Conservation (phyloP, 345 rosid genomes). For the Sisymbrium irio region DNA sequence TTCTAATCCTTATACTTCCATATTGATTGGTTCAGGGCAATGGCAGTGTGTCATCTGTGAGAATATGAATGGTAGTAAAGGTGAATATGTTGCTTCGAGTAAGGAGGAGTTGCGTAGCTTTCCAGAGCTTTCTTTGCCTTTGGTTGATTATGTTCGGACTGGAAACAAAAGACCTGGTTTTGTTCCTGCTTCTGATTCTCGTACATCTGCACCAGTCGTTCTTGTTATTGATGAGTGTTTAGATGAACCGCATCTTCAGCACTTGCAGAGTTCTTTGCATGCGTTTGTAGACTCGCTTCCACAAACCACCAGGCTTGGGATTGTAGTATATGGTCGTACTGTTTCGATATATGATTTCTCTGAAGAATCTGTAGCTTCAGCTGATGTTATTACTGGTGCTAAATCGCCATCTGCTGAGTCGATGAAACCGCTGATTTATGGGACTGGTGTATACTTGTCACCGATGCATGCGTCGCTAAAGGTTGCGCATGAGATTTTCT, state of each 20-base stretch:
- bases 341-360: constrained; percentile 92
- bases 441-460: constrained; percentile 89
- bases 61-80: constrained; percentile 73
- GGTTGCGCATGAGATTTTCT: constrained; percentile 86
- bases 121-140: constrained; percentile 72
- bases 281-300: constrained; percentile 90
- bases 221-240: constrained; percentile 97
- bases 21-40: constrained; percentile 88
- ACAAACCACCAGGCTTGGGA: constrained; percentile 77
- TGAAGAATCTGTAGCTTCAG: constrained; percentile 87
- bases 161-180: constrained; percentile 84
- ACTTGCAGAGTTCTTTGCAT: constrained; percentile 94
- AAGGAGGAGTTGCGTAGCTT: constrained; percentile 69
- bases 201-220: constrained; percentile 75
- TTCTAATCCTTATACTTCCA: constrained; percentile 75
- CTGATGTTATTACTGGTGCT: constrained; percentile 95
- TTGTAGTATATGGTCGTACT: constrained; percentile 75
- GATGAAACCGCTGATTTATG: constrained; percentile 81
- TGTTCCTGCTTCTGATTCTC: constrained; percentile 84
- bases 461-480: constrained; percentile 95
- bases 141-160: constrained; percentile 84
- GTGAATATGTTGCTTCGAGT: constrained; percentile 76
- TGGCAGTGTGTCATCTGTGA: constrained; percentile 92
- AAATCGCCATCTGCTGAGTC: constrained; percentile 71
- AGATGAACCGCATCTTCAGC: constrained; percentile 95